Conservation (phyloP, 805 yeast species). For the Monosporozyma aerobia region DNA sequence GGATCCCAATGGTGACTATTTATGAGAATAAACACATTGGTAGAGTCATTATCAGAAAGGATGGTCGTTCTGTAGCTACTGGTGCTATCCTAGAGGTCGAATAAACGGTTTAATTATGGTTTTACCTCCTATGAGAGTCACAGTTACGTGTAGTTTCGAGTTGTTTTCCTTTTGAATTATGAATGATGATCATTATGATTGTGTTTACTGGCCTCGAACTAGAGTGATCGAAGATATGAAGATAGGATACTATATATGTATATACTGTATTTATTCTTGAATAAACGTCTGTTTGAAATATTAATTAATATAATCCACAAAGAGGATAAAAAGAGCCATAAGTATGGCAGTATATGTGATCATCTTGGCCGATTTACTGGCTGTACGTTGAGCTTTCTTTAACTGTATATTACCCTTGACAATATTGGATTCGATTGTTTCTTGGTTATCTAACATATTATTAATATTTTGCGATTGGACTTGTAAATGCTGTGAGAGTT, state of each 20-base stretch:
- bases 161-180: not conserved
- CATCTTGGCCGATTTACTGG: constrained; percentile 50
- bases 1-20: constrained; percentile 83
- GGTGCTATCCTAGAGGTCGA: constrained; percentile 73
- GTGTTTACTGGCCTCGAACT: not conserved
- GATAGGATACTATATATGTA: not conserved
- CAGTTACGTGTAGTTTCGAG: no score
- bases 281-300: not conserved
- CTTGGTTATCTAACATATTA: constrained; percentile 55
- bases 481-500: constrained; percentile 61
- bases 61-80: constrained; percentile 94
- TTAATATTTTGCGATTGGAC: constrained; percentile 64
- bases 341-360: constrained; percentile 46
- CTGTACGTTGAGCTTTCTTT: constrained; percentile 55
- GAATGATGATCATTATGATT: not conserved
- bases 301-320: constrained; percentile 42
- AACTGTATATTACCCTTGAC: constrained; percentile 62
- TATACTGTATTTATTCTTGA: not conserved
- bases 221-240: not conserved
- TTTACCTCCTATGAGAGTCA: no score
- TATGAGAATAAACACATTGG: constrained; percentile 87
- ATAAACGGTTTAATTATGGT: constrained; percentile 7
- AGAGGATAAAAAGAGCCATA: constrained; percentile 47
- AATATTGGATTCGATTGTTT: constrained; percentile 56
- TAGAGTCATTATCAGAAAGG: constrained; percentile 94